Percentiles rank a stretch among this genome's conserved stretches.
phyloP scores from a whole-genome alignment of 2,329 filamentous ascomycete species.

The Fusarium coicis region DNA sequence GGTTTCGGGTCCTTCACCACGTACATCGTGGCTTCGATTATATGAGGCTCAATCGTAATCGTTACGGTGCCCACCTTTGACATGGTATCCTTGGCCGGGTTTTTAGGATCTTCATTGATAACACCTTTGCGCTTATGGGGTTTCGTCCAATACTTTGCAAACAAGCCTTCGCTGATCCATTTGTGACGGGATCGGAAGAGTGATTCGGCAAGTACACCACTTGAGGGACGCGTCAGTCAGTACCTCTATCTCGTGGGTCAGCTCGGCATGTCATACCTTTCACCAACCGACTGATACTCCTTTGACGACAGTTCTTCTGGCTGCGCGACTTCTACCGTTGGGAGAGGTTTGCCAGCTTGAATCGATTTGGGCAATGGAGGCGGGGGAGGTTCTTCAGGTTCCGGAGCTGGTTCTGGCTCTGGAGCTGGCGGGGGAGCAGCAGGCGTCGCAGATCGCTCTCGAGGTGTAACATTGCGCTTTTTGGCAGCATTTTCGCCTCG shows the following conservation, averaged over 20 bases:
- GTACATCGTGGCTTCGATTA: conserved; percentile 80
- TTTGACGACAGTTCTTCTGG: conserved; percentile 68
- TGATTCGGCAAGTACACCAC: conserved; percentile 80
- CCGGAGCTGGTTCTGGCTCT: conserved; percentile 36
- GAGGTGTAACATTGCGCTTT: conserved; percentile 67
- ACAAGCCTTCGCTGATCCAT: conserved; percentile 78
- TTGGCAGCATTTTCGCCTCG: conserved; percentile 69
- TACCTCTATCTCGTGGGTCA: neutral
- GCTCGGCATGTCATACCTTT: conserved; percentile 64
- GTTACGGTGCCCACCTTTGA: conserved; percentile 77
- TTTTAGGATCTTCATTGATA: conserved; percentile 70
- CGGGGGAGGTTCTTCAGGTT: conserved; percentile 48
- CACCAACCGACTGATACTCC: conserved; percentile 79
- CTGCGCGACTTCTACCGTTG: conserved; percentile 76
- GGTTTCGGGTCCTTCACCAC: conserved; percentile 73
- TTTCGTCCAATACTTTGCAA: conserved; percentile 83
- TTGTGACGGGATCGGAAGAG: conserved; percentile 76
- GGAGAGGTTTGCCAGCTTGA: conserved; percentile 73
- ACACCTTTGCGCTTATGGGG: conserved; percentile 74
- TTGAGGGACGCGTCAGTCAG: conserved; percentile 50
- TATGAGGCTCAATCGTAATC: conserved; percentile 82
- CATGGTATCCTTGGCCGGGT: conserved; percentile 78
- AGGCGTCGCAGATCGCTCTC: conserved; percentile 63
- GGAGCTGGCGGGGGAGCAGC: conserved; percentile 50
- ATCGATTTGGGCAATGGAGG: conserved; percentile 70